These are phyloP conservation scores for Fusarium pseudograminearum DNA, from an alignment of 2,329 filamentous ascomycete genomes.

Conservation along the genomic window DNA sequence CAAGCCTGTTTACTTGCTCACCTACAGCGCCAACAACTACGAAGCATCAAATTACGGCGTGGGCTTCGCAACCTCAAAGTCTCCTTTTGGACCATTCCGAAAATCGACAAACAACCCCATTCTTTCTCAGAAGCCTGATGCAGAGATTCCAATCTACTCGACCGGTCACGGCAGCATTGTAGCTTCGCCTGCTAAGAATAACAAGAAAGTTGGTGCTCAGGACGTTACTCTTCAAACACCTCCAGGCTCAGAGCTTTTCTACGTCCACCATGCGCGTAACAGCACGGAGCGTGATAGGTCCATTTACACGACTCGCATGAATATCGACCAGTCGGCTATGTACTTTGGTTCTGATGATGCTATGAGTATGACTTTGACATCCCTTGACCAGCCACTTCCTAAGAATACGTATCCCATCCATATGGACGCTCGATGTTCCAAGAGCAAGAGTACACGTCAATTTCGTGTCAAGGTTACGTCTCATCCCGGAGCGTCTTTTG, in stretches of 20 bases:
- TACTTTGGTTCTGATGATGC: slow-evolving; percentile 48
- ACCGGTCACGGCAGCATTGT: slow-evolving; percentile 53
- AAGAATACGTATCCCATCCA: slow-evolving; percentile 48
- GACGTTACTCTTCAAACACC: slow-evolving; percentile 50
- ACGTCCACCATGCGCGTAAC: slow-evolving; percentile 53
- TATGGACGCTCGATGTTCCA: slow-evolving; percentile 33
- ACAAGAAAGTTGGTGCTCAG: slow-evolving; percentile 44
- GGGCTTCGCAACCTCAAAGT: slow-evolving; percentile 51
- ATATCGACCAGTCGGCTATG: slow-evolving; percentile 38
- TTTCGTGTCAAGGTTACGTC: slow-evolving; percentile 22
- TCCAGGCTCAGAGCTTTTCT: slow-evolving; percentile 51
- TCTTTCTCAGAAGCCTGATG: slow-evolving; percentile 49
- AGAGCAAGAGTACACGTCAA: background rate
- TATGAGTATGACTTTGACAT: slow-evolving; percentile 49
- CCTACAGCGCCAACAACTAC: slow-evolving; percentile 51
- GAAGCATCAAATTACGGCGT: slow-evolving; percentile 55
- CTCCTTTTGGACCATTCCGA: slow-evolving; percentile 51
- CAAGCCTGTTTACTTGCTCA: slow-evolving; percentile 47
- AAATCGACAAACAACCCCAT: slow-evolving; percentile 51
- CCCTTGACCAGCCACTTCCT: slow-evolving; percentile 50
- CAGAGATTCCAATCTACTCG: slow-evolving; percentile 49
- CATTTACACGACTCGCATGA: slow-evolving; percentile 52
- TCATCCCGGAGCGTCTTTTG: slow-evolving; percentile 25
- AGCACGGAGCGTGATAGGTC: slow-evolving; percentile 45
- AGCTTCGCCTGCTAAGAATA: slow-evolving; percentile 46